Percentiles rank a stretch among this genome's conserved stretches.
Evolutionary conservation across 257 asterid genomes (phyloP).

Genomic region (Echites panduratus): DNA sequence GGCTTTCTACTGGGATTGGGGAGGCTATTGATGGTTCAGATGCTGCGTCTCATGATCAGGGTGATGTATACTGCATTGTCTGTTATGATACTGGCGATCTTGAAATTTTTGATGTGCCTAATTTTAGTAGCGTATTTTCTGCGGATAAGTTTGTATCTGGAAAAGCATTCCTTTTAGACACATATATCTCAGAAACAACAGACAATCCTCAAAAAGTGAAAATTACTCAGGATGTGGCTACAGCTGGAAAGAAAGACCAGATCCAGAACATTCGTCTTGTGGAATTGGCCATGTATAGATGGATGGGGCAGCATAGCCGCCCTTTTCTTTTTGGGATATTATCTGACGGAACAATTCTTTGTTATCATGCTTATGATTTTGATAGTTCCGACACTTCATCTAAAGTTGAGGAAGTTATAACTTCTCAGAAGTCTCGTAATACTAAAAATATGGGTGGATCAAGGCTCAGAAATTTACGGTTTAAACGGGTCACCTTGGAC

Average conservation of each 20-base stretch:
- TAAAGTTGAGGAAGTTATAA: conserved; percentile 44
- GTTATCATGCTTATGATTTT: conserved; percentile 80
- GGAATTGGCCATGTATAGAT: conserved; percentile 90
- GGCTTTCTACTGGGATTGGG: conserved; percentile 93
- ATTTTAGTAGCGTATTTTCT: conserved; percentile 62
- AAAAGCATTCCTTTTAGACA: conserved; percentile 56
- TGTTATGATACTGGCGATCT: conserved; percentile 79
- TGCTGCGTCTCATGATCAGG: conserved; percentile 73
- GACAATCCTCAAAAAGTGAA: conserved; percentile 32
- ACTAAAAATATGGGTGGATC: conserved; percentile 55
- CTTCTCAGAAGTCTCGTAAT: conserved; percentile 33
- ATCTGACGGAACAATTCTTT: conserved; percentile 88
- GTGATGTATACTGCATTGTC: conserved; percentile 81
- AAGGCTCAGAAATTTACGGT: conserved; percentile 85
- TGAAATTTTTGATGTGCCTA: conserved; percentile 88
- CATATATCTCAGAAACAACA: conserved; percentile 42
- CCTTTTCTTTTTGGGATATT: conserved; percentile 81
- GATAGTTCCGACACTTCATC: conserved; percentile 65
- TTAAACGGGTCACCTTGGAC: conserved; percentile 64
- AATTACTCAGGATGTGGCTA: conserved; percentile 39
- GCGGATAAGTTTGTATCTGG: conserved; percentile 81
- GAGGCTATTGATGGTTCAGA: conserved; percentile 91
- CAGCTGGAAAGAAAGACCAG: conserved; percentile 61
- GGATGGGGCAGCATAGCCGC: conserved; percentile 71
- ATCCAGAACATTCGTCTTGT: conserved; percentile 58